Conservation (phyloP, 108 stramenopile species). For the Hondaea fermentalgiana region DNA sequence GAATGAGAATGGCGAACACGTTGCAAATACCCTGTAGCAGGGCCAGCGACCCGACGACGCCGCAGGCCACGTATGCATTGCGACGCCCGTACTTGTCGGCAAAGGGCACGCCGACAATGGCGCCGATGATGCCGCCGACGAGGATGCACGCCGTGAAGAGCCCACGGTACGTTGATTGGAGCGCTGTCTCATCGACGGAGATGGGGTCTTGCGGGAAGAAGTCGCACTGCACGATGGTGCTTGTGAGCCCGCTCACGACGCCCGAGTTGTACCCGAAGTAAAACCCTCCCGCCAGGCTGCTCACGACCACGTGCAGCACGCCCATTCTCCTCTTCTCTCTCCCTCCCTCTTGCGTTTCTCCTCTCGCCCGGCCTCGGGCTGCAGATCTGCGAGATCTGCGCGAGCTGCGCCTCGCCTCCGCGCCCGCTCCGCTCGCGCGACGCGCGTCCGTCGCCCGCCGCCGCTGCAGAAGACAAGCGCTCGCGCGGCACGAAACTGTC, state of each 20-base stretch:
- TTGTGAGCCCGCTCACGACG: constrained; percentile 2
- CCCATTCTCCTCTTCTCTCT: no score
- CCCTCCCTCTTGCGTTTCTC: no score
- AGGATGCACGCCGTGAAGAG: constrained; percentile 10
- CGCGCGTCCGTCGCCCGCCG: no score
- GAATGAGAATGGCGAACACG: background rate
- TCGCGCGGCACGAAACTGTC: no score
- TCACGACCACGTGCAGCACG: background rate
- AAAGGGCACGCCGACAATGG: background rate
- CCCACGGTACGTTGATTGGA: background rate
- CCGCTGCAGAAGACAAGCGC: no score
- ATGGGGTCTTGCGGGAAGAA: background rate
- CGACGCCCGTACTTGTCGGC: background rate
- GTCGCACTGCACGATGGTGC: background rate
- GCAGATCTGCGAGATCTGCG: no score
- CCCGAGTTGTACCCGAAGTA: constrained; percentile 6
- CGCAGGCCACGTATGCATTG: background rate
- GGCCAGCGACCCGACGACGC: background rate
- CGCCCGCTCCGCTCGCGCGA: no score
- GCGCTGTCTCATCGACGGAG: background rate
- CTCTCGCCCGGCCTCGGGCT: no score
- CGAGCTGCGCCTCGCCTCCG: no score
- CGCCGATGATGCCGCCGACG: background rate
- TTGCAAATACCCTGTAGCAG: background rate
- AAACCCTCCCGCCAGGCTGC: background rate